These are phyloP conservation scores for Styphnolobium japonicum DNA, from an alignment of 306 rosid species.

Conservation along the genomic window DNA sequence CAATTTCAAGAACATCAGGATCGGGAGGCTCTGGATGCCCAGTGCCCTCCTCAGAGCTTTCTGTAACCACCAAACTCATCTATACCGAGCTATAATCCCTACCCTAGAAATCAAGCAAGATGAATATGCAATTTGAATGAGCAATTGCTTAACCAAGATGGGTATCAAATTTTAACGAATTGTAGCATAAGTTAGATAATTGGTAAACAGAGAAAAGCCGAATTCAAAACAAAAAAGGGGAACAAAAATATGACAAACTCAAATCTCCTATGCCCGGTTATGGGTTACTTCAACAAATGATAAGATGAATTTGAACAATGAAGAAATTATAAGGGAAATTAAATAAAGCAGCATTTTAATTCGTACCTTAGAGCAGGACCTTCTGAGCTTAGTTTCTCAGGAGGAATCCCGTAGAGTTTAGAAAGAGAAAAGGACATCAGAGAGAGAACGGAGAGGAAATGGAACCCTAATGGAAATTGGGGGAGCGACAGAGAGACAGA, in stretches of 20 bases:
- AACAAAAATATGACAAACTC: not conserved
- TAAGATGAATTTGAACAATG: not conserved
- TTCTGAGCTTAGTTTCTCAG: conserved; percentile 24
- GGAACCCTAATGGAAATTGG: not conserved
- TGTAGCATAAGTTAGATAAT: not conserved
- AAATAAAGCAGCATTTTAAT: not conserved
- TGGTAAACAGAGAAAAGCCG: not conserved
- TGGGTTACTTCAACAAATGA: not conserved
- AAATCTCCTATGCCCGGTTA: not conserved
- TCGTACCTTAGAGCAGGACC: conserved; percentile 6
- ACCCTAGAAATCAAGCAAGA: not conserved
- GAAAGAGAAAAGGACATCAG: conserved; percentile 18
- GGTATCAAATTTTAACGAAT: not conserved
- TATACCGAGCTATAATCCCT: not conserved
- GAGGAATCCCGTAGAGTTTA: conserved; percentile 25
- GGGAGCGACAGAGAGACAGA: too few relatives aligned
- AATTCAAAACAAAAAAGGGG: not conserved
- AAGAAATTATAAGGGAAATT: too few relatives aligned
- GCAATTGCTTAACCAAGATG: not conserved
- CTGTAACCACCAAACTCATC: not conserved
- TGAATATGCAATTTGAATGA: not conserved
- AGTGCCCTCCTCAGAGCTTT: conserved; percentile 8
- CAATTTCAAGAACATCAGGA: conserved; percentile 41
- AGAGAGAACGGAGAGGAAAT: conserved; percentile 10
- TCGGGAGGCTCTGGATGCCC: conserved; percentile 29